Percentiles rank a stretch among this genome's conserved stretches.
phyloP scores from a whole-genome alignment of 2,329 filamentous ascomycete genomes.

The Alternaria tenuissima region DNA sequence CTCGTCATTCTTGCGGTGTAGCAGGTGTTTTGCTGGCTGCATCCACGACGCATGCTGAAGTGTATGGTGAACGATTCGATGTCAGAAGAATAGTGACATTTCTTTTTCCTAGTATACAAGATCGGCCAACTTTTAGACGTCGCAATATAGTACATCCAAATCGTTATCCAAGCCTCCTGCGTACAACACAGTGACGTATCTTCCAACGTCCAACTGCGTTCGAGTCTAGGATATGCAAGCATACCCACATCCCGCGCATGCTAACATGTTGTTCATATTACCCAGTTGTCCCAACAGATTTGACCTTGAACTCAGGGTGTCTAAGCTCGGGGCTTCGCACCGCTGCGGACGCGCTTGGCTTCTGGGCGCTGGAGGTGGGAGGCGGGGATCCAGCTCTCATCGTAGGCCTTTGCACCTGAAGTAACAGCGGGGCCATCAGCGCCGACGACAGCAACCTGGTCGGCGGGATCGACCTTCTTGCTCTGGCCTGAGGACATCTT shows the following conservation, averaged over 20 bases:
- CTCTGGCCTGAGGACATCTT: slow-evolving; percentile 67
- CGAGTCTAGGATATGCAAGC: neutral
- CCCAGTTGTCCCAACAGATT: neutral
- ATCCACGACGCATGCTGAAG: neutral
- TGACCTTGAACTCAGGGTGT: neutral
- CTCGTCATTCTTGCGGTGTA: slow-evolving; percentile 5
- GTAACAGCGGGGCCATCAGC: slow-evolving; percentile 75
- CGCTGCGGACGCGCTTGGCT: slow-evolving; percentile 67
- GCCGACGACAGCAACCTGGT: slow-evolving; percentile 69
- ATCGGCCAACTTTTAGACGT: slow-evolving; percentile 21
- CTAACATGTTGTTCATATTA: neutral
- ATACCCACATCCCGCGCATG: neutral
- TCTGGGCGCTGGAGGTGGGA: slow-evolving; percentile 88
- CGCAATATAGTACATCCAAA: slow-evolving; percentile 22
- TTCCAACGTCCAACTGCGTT: neutral
- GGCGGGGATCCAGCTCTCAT: slow-evolving; percentile 92
- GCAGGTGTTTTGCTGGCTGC: neutral
- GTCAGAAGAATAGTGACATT: slow-evolving; percentile 11
- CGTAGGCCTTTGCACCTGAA: slow-evolving; percentile 77
- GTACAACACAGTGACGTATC: neutral
- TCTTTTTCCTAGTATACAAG: slow-evolving; percentile 29
- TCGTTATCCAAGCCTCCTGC: slow-evolving; percentile 12
- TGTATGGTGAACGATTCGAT: neutral
- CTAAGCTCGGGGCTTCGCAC: slow-evolving; percentile 49
- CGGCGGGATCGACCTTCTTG: slow-evolving; percentile 71